phyloP scores from a whole-genome alignment of 2,329 filamentous ascomycete species.

The Zarea fungicola region DNA sequence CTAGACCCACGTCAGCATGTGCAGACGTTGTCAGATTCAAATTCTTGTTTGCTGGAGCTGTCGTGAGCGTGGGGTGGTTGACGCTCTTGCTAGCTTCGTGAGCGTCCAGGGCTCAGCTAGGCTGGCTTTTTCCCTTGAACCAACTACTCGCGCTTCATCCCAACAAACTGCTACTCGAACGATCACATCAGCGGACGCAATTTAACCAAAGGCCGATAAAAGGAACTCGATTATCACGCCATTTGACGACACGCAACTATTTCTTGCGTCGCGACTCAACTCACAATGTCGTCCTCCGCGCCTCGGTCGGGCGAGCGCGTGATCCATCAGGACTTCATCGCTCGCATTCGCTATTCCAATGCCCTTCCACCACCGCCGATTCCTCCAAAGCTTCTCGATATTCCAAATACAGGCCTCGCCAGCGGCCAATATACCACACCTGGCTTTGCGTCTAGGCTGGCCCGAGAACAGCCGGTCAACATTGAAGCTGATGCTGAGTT shows the following conservation, averaged over 20 bases:
- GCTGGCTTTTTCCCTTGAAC: conserved; percentile 10
- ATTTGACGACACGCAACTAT: background rate
- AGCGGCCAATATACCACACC: conserved; percentile 86
- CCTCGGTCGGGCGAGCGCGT: conserved; percentile 50
- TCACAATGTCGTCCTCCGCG: conserved; percentile 29
- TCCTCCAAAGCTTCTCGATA: conserved; percentile 93
- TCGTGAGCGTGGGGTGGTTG: conserved; percentile 5
- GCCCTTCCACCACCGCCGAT: conserved; percentile 89
- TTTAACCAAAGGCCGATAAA: conserved; percentile 15
- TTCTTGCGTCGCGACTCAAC: conserved; percentile 12
- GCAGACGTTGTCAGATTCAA: background rate
- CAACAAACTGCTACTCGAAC: background rate
- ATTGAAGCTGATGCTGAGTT: conserved; percentile 97
- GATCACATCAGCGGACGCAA: conserved; percentile 11
- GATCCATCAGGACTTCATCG: conserved; percentile 93
- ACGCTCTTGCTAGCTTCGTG: background rate
- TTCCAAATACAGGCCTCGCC: conserved; percentile 85
- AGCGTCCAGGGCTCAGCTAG: background rate
- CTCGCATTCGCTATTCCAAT: conserved; percentile 92
- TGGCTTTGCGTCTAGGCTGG: conserved; percentile 81
- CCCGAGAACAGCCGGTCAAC: conserved; percentile 86
- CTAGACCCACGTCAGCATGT: background rate
- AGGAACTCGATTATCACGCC: background rate
- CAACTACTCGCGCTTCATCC: background rate
- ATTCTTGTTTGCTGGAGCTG: background rate